Percentiles rank a stretch among this genome's conserved stretches.
Evolutionary conservation across 2,329 filamentous ascomycete species (phyloP).

Genomic region (Dactylonectria macrodidyma): DNA sequence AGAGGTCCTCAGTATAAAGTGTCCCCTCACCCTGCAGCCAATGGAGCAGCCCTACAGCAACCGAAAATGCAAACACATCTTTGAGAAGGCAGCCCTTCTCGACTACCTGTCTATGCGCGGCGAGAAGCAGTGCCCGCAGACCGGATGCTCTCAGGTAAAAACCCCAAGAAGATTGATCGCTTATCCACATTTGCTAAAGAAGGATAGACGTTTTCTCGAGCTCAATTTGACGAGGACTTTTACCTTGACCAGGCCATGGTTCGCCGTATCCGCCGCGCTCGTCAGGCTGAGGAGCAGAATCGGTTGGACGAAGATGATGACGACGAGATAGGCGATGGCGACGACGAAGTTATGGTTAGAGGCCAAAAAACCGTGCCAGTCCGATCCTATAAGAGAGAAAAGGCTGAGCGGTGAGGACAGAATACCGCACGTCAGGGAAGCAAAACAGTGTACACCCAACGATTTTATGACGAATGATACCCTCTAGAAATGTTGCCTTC

Average conservation of each 20-base stretch:
- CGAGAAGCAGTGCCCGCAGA: slow-evolving; percentile 72
- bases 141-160: slow-evolving; percentile 72
- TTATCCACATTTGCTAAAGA: slow-evolving; percentile 15
- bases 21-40: slow-evolving; percentile 76
- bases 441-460: slow-evolving; percentile 20
- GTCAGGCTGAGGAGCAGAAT: slow-evolving; percentile 59
- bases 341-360: slow-evolving; percentile 45
- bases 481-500: background rate
- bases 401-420: background rate
- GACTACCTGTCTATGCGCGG: slow-evolving; percentile 64
- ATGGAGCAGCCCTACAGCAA: slow-evolving; percentile 79
- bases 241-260: slow-evolving; percentile 69
- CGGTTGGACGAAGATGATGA: slow-evolving; percentile 60
- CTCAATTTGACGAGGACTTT: slow-evolving; percentile 63
- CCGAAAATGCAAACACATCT: slow-evolving; percentile 78
- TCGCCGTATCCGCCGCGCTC: slow-evolving; percentile 70
- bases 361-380: slow-evolving; percentile 41
- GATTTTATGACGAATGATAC: slow-evolving; percentile 32
- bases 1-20: slow-evolving; percentile 76
- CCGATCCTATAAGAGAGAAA: slow-evolving; percentile 45
- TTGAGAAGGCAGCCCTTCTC: slow-evolving; percentile 76
- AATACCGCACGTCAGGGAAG: background rate
- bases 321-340: slow-evolving; percentile 39
- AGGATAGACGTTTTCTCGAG: slow-evolving; percentile 61
- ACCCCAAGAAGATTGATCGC: background rate